A percentile compares a stretch with the other conserved stretches of the same genome.
phyloP scores from a whole-genome alignment of 2,329 filamentous ascomycete species.

The Phyllosticta citrichinensis region DNA sequence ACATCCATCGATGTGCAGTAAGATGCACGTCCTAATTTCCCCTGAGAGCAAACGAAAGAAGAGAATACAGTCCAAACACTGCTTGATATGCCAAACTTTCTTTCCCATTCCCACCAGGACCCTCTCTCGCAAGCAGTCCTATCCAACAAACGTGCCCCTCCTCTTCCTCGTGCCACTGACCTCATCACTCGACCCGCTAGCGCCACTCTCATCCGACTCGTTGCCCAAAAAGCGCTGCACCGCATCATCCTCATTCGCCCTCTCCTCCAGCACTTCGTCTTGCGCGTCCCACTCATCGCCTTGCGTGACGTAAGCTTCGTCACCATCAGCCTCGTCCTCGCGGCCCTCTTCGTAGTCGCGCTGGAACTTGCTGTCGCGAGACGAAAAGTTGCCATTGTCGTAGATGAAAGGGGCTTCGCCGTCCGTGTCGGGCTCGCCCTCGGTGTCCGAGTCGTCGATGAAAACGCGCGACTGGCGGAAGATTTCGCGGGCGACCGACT shows the following conservation, averaged over 20 bases:
- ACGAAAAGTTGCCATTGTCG: neutral
- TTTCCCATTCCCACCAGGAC: neutral
- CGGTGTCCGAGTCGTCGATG: slow-evolving; percentile 28
- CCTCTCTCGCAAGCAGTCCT: neutral
- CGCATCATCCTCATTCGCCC: neutral
- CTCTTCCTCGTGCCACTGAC: neutral
- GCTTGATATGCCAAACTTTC: neutral
- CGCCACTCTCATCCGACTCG: slow-evolving; percentile 1
- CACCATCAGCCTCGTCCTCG: neutral
- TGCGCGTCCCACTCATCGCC: neutral
- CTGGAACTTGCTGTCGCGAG: neutral
- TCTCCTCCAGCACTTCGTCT: neutral
- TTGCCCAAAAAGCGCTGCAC: slow-evolving; percentile 2
- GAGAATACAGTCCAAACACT: neutral
- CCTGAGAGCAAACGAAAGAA: neutral
- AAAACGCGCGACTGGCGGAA: slow-evolving; percentile 38
- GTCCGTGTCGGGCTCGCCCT: neutral
- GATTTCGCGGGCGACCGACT: slow-evolving; percentile 26
- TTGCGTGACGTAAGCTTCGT: neutral
- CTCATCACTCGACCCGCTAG: neutral
- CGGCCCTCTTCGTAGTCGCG: neutral
- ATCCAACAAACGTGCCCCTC: slow-evolving; percentile 4
- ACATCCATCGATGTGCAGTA: neutral
- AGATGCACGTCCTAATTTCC: neutral
- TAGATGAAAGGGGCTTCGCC: neutral